Conservation (phyloP, 192 early-diverging fungal species). For the Linderina pennispora region DNA sequence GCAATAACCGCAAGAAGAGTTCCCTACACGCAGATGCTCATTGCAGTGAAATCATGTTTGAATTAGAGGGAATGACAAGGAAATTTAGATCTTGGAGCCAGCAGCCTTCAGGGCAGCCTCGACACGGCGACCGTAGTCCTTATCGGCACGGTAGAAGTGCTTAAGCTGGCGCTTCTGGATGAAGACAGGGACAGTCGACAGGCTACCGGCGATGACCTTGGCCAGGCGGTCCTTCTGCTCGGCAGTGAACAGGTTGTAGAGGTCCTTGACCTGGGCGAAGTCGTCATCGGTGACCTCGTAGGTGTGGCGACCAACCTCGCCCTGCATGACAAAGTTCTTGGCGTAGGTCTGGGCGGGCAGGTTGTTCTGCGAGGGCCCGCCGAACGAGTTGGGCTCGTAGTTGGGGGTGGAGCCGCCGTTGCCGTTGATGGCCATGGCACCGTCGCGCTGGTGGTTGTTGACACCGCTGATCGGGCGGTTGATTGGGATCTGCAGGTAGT, state of each 20-base stretch:
- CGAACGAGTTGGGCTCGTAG: constrained; percentile 67
- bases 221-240: constrained; percentile 60
- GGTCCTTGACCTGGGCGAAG: constrained; percentile 59
- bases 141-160: constrained; percentile 68
- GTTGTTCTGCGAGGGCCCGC: constrained; percentile 55
- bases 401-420: constrained; percentile 57
- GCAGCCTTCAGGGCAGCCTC: constrained; percentile 55
- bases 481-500: constrained; percentile 78
- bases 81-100: constrained; percentile 45
- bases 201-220: constrained; percentile 53
- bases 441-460: constrained; percentile 76
- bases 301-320: constrained; percentile 56
- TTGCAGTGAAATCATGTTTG: not conserved
- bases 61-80: not conserved
- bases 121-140: constrained; percentile 64
- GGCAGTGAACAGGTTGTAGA: constrained; percentile 59
- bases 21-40: not conserved
- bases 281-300: constrained; percentile 53
- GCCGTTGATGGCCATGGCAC: constrained; percentile 57
- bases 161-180: constrained; percentile 65
- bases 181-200: constrained; percentile 58
- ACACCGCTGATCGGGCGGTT: constrained; percentile 59
- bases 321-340: constrained; percentile 39
- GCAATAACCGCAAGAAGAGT: not conserved
- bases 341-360: constrained; percentile 47